Conservation (phyloP, 1,284 basidiomycete species). For the Ceratobasidium sp. region DNA sequence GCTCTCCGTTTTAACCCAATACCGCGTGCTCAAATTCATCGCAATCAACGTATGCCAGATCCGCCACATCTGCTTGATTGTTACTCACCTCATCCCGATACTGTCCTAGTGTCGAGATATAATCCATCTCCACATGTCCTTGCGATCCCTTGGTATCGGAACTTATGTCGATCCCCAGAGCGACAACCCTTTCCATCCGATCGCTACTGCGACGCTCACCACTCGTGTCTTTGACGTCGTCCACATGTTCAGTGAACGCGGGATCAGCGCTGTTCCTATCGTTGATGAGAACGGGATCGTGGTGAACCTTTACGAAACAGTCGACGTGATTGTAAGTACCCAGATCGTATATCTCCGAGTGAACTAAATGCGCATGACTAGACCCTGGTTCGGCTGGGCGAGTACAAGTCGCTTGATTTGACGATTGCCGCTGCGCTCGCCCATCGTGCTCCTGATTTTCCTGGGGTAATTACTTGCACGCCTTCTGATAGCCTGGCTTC, state of each 20-base stretch:
- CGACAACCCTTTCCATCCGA: slow-evolving; percentile 82
- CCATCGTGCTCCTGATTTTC: slow-evolving; percentile 91
- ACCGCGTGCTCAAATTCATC: slow-evolving; percentile 97
- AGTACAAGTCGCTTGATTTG: slow-evolving; percentile 92
- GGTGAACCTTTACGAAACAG: slow-evolving; percentile 97
- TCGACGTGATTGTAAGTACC: slow-evolving; percentile 92
- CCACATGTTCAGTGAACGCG: slow-evolving; percentile 96
- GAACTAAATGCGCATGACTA: slow-evolving; percentile 52
- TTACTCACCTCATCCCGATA: slow-evolving; percentile 25
- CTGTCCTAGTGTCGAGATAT: slow-evolving; percentile 77
- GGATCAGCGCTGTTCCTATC: slow-evolving; percentile 97
- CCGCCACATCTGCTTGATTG: slow-evolving; percentile 8
- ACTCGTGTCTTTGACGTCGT: slow-evolving; percentile 98
- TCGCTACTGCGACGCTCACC: slow-evolving; percentile 90
- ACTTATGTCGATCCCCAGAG: slow-evolving; percentile 78
- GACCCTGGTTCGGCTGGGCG: slow-evolving; percentile 94
- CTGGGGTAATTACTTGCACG: slow-evolving; percentile 95
- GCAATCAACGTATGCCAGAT: slow-evolving; percentile 87
- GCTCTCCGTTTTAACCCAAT: slow-evolving; percentile 96
- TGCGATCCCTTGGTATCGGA: slow-evolving; percentile 91
- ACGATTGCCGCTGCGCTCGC: slow-evolving; percentile 95
- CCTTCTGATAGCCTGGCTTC: slow-evolving; percentile 94
- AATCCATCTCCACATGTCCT: slow-evolving; percentile 76
- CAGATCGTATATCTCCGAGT: slow-evolving; percentile 14
- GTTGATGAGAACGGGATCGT: slow-evolving; percentile 93